Evolutionary conservation across 108 stramenopile species (phyloP).

Genomic region (Epipyxis sp.): DNA sequence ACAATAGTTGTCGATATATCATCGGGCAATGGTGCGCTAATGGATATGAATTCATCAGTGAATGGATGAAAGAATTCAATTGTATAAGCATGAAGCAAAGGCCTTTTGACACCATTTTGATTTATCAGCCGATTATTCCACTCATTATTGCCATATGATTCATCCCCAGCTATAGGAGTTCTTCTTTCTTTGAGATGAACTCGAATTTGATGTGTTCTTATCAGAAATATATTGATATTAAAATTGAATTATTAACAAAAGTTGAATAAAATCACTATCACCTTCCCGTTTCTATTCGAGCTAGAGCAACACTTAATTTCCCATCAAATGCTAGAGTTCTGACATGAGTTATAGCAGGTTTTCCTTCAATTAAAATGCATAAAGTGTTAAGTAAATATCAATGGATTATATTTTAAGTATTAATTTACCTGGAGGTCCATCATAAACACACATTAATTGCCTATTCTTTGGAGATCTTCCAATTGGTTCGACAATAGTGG

Average conservation of each 20-base stretch:
- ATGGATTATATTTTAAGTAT: neutral
- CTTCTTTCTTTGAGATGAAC: slow-evolving; percentile 82
- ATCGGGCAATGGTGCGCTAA: slow-evolving; percentile 73
- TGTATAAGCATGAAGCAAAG: slow-evolving; percentile 78
- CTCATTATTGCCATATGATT: slow-evolving; percentile 80
- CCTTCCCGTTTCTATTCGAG: slow-evolving; percentile 84
- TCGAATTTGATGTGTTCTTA: slow-evolving; percentile 87
- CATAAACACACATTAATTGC: slow-evolving; percentile 76
- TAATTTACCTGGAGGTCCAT: slow-evolving; percentile 34
- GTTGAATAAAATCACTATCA: too few species aligned
- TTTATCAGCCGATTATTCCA: slow-evolving; percentile 74
- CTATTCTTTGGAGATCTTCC: slow-evolving; percentile 84
- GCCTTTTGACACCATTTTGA: slow-evolving; percentile 70
- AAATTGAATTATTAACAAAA: too few species aligned
- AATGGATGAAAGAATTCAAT: slow-evolving; percentile 80
- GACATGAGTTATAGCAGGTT: slow-evolving; percentile 71
- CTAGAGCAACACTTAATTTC: slow-evolving; percentile 75
- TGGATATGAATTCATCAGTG: slow-evolving; percentile 70
- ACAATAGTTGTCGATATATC: slow-evolving; percentile 71
- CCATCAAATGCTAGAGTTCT: slow-evolving; percentile 78
- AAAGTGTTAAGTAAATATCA: slow-evolving; percentile 30
- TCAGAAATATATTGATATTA: too few species aligned
- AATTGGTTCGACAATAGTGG: slow-evolving; percentile 81
- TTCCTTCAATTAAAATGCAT: slow-evolving; percentile 72
- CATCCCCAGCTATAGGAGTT: slow-evolving; percentile 90